Evolutionary conservation across 352 stramenopile species (phyloP), one percentile per base, ranked within the genome.

Genomic region (Phytopythium ostracodes): DNA sequence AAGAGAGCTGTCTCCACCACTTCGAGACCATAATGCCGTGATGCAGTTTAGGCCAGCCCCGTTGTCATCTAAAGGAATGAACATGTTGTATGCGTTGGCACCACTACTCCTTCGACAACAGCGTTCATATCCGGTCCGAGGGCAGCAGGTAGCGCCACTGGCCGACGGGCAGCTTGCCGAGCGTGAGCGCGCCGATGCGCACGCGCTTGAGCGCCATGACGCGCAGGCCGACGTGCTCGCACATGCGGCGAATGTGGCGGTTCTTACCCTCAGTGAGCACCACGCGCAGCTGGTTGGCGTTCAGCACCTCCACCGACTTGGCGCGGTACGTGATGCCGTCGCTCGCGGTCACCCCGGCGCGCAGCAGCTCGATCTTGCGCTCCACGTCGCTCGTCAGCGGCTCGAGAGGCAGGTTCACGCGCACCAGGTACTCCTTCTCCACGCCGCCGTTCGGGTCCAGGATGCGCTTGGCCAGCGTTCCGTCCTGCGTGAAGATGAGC

Each of bases 201-300:
- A 98, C 81, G 51, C 96, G 84, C 71, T 98, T 96, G 20, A 99
- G 82, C 55, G 78, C 78, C n/a, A 93, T 68, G 8, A 98, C 96
- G 36, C 75, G 53, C 62, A 98, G 82, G 31, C 92, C 94, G 0
- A 99, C 73, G 31, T 92, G 80, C 51, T 96, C 87, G 66, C 96
- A 97, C 96, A 99, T 99, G 71, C 85, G 94, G 12, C 96, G 93
- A 72, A 99, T 98, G 75, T 99, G 96, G 62, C 95, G 87, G 71
- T 99, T 96, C 58, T 97, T 89, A 53, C 96, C 96, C 74, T 99
- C 94, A 9, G 85, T 91, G n/a, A 99, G 73, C 40, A 96, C 86
- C 40, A 98, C 86, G 12, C 82, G 71, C 59, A 96, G 68, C 50
- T 94, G 81, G 62, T 95, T 88, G 33, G 77, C 83, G 60, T 94